These are phyloP conservation scores for Stipa capillata DNA, from an alignment of 176 grass and related monocot genomes.

Conservation along the genomic window DNA sequence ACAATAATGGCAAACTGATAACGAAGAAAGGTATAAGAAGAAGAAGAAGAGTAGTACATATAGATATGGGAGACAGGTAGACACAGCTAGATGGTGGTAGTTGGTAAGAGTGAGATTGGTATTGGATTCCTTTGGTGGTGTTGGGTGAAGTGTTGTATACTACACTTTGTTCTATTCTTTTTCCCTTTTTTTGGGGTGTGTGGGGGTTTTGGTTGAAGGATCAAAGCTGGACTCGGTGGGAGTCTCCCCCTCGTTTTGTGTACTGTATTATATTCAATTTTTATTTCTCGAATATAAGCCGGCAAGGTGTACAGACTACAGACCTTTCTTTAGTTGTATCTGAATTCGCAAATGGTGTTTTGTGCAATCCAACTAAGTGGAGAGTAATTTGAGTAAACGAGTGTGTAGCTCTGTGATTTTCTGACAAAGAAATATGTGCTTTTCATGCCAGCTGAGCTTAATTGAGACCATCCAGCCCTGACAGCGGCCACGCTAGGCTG, in stretches of 20 bases:
- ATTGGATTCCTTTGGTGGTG: constrained; percentile 32
- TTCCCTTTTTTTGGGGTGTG: background rate
- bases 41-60: background rate
- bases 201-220: background rate
- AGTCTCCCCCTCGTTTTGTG: background rate
- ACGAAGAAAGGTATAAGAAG: background rate
- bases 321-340: background rate
- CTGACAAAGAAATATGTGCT: background rate
- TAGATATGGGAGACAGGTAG: constrained; percentile 12
- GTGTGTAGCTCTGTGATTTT: too few relatives aligned
- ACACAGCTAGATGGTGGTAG: constrained; percentile 22
- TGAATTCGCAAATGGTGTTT: background rate
- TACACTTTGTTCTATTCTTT: background rate
- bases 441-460: too few relatives aligned
- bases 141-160: constrained; percentile 11
- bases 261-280: background rate
- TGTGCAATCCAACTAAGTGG: too few relatives aligned
- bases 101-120: constrained; percentile 28
- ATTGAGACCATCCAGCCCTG: too few relatives aligned
- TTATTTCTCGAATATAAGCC: background rate
- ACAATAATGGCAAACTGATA: background rate
- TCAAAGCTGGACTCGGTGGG: constrained; percentile 34
- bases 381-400: too few relatives aligned
- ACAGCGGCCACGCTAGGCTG: too few relatives aligned
- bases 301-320: background rate